These are phyloP conservation scores for Pisolithus sp. DNA, from an alignment of 768 basidiomycete genomes.

Conservation along the genomic window DNA sequence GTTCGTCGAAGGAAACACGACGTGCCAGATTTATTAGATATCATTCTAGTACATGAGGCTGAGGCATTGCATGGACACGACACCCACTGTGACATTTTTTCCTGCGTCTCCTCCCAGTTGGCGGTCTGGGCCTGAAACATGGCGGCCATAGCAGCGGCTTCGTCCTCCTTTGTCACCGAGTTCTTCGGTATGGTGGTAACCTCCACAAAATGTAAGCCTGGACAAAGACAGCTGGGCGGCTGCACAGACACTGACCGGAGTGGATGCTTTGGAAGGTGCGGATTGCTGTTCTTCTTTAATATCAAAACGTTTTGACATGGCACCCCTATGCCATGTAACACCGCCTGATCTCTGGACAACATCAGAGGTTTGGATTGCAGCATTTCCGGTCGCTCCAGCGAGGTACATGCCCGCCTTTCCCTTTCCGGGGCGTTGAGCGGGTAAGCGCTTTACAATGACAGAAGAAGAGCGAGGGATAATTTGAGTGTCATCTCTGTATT, in stretches of 20 bases:
- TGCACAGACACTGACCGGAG: conserved; percentile 25
- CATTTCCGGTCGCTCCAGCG: conserved; percentile 37
- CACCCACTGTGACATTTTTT: conserved; percentile 99
- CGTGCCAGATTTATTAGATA: conserved; percentile 66
- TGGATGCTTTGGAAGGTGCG: conserved; percentile 18
- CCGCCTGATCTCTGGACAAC: conserved; percentile 35
- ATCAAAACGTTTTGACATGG: conserved; percentile 89
- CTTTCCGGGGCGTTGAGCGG: conserved; percentile 73
- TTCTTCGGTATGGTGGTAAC: conserved; percentile 35
- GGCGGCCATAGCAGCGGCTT: conserved; percentile 93
- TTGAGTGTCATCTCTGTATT: conserved; percentile 86
- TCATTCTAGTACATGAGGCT: conserved; percentile 58
- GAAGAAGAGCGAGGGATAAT: conserved; percentile 94
- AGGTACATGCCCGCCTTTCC: conserved; percentile 78
- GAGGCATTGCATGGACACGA: conserved; percentile 49
- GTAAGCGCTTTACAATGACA: conserved; percentile 86
- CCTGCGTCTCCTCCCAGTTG: conserved; percentile 98
- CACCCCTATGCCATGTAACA: conserved; percentile 57
- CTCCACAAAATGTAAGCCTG: conserved; percentile 25
- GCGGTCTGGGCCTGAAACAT: conserved; percentile 94
- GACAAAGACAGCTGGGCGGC: conserved; percentile 14
- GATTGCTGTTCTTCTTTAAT: conserved; percentile 55
- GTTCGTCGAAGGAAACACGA: conserved; percentile 30
- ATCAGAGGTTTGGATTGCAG: conserved; percentile 44
- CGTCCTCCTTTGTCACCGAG: conserved; percentile 59